Conservation (phyloP, 805 yeast genomes). For the Ogataea methylovora region DNA sequence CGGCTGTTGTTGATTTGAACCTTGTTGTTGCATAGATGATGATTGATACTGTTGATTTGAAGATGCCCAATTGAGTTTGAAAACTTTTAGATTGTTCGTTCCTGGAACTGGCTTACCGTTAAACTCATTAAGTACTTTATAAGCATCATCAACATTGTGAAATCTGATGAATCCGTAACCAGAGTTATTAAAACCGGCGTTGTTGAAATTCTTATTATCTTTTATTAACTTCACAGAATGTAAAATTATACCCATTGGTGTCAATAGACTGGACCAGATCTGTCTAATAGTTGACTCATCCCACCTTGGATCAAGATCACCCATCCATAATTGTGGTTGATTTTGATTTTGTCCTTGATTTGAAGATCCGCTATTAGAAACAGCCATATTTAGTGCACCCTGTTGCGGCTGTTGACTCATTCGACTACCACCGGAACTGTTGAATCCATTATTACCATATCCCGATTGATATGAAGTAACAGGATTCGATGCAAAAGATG, state of each 20-base stretch:
- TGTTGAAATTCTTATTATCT: conserved; percentile 39
- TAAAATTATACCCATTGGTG: conserved; percentile 51
- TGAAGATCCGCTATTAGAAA: no score
- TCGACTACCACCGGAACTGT: no score
- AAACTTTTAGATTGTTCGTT: conserved; percentile 40
- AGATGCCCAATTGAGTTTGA: conserved; percentile 80
- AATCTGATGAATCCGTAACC: conserved; percentile 85
- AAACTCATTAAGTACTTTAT: conserved; percentile 50
- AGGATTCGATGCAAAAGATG: no score
- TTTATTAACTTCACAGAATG: conserved; percentile 59
- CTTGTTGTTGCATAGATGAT: background rate
- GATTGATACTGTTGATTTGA: conserved; percentile 3
- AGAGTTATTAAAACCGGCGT: conserved; percentile 35
- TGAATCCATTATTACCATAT: no score
- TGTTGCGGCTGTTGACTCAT: no score
- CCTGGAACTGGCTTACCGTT: conserved; percentile 70
- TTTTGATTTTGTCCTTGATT: no score
- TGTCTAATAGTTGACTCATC: conserved; percentile 59
- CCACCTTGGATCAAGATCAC: conserved; percentile 82
- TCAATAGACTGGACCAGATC: conserved; percentile 49
- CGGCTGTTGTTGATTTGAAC: conserved; percentile 5
- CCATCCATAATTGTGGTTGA: conserved; percentile 68
- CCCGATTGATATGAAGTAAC: no score
- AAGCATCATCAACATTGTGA: conserved; percentile 49
- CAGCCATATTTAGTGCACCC: no score